Evolutionary conservation across 805 yeast genomes (phyloP).

Genomic region (Dipodascus albidus): DNA sequence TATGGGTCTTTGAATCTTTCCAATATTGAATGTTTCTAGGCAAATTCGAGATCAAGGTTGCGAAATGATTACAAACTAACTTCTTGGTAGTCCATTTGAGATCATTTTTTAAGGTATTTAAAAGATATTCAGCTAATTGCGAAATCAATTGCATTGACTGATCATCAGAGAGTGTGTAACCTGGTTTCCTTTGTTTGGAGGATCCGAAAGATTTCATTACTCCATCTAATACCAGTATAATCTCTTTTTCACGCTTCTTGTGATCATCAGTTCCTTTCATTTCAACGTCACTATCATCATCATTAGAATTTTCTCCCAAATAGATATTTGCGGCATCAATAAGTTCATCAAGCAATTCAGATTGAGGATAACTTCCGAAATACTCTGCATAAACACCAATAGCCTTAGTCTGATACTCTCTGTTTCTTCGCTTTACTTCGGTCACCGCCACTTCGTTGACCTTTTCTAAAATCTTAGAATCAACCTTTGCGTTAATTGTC

Average conservation of each 20-base stretch:
- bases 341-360: slow-evolving; percentile 26
- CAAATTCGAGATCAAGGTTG: neutral
- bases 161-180: neutral
- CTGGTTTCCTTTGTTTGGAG: neutral
- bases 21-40: neutral
- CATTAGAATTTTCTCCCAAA: neutral
- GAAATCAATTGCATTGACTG: neutral
- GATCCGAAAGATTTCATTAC: neutral
- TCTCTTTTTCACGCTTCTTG: neutral
- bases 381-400: slow-evolving; percentile 43
- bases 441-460: slow-evolving; percentile 36
- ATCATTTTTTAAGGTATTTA: neutral
- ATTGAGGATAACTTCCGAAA: slow-evolving; percentile 28
- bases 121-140: neutral
- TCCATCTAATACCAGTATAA: neutral
- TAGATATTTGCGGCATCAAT: slow-evolving; percentile 10
- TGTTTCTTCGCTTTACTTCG: slow-evolving; percentile 61
- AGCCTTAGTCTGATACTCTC: slow-evolving; percentile 47
- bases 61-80: neutral
- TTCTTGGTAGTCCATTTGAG: neutral
- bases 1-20: neutral
- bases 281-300: slow-evolving; percentile 1
- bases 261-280: neutral
- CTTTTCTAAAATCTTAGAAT: slow-evolving; percentile 23
- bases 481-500: slow-evolving; percentile 31